Conservation (phyloP, 2,329 filamentous ascomycete species). For the Ascochyta rabiei region DNA sequence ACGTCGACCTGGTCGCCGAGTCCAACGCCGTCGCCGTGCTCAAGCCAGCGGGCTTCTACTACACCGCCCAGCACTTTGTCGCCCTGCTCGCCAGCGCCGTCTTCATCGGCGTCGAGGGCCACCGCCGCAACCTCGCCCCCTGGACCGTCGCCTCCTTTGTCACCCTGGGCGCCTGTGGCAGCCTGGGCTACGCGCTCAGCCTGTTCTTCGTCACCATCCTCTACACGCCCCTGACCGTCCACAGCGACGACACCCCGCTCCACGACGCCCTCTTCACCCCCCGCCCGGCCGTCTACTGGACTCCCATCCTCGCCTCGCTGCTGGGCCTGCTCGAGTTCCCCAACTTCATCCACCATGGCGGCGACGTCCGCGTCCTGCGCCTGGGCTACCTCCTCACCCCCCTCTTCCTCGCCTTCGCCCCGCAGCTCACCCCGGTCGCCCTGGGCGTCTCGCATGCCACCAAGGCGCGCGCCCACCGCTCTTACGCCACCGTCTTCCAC, state of each 20-base stretch:
- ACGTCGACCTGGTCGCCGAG: constrained; percentile 60
- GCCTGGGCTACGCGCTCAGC: constrained; percentile 66
- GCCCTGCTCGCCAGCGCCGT: constrained; percentile 62
- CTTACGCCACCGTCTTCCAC: constrained; percentile 57
- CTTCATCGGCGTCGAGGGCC: constrained; percentile 65
- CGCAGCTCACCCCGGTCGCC: constrained; percentile 53
- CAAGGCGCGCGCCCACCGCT: constrained; percentile 48
- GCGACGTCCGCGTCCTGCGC: constrained; percentile 32
- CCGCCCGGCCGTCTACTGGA: constrained; percentile 40
- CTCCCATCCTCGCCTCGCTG: constrained; percentile 56
- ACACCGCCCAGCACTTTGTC: constrained; percentile 66
- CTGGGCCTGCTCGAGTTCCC: constrained; percentile 52
- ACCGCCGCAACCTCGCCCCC: constrained; percentile 61
- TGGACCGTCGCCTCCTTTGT: constrained; percentile 60
- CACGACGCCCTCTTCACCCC: constrained; percentile 45
- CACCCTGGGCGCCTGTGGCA: constrained; percentile 64
- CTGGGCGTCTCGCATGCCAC: constrained; percentile 57
- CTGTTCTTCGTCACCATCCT: constrained; percentile 67
- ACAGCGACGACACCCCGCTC: constrained; percentile 34
- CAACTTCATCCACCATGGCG: constrained; percentile 27
- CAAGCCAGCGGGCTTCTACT: constrained; percentile 64
- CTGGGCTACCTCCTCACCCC: constrained; percentile 38
- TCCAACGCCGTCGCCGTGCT: constrained; percentile 62
- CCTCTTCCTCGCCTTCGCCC: constrained; percentile 45
- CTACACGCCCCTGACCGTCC: constrained; percentile 60